Evolutionary conservation across 2,329 filamentous ascomycete species (phyloP), one percentile per base, ranked within the genome.

Genomic region (Fusarium sp.): DNA sequence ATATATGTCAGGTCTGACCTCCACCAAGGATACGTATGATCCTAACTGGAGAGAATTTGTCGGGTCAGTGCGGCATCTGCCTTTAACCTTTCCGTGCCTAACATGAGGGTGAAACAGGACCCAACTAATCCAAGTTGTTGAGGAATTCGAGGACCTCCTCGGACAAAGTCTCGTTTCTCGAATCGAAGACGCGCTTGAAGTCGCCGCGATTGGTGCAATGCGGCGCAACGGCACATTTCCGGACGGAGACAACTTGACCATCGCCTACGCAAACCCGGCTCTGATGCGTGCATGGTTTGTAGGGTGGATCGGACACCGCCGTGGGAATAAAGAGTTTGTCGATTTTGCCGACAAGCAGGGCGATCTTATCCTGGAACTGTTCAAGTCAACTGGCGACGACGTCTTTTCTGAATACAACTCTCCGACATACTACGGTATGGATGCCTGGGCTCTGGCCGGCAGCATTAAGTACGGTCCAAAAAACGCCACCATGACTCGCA

Each of bases 341-440:
- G 65, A 78, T 56, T 83, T 81, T 61, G 81, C 82, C 46, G 72
- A 79, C 23, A 63, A 76, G 23, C 77, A 80, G 41, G 82, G 77
- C 2, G 53, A 75, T 0, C 69, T 74, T 12, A 70, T 76, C 0
- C 66, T 79, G 2, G 68, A 75, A 36, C 72, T 81, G 4, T 81
- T 81, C 71, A 71, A 72, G 44, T 71, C 63, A 6, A 60, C 50
- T 6, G 78, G 77, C 9, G 75, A 76, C 2, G 73, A 80, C 51
- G 76, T 77, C 8, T 68, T 82, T 1, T 77, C 75, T 15, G 81
- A 83, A 63, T 82, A 82, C 66, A 82, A 82, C 37, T 76, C 79
- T 4, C 80, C 81, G 3, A 82, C 78, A 2, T 82, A 82, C 70
- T 82, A 82, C 46, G 81, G 81, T 37, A 79, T 82, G 66, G 81